A percentile compares a stretch with the other conserved stretches of the same genome.
Evolutionary conservation across 2,329 filamentous ascomycete genomes (phyloP).

Genomic region (Penicillium thymicola): DNA sequence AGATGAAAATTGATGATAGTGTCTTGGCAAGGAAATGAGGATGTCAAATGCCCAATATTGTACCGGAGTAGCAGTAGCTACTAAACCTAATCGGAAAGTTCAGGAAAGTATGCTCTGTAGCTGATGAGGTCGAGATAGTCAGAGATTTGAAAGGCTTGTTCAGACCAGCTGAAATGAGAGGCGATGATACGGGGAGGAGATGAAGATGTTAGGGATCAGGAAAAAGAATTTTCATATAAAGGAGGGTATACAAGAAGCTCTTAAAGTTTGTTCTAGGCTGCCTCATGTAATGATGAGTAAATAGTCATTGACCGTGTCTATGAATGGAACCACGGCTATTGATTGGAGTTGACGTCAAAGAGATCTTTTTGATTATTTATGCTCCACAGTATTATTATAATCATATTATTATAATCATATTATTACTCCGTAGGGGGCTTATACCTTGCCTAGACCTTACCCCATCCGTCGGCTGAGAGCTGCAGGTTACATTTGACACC

Average conservation of each 20-base stretch:
- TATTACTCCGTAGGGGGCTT: background rate
- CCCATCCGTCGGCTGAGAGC: constrained; percentile 2
- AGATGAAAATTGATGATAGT: background rate
- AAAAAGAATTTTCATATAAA: background rate
- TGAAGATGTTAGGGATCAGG: background rate
- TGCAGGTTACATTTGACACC: constrained; percentile 8
- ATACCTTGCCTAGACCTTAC: background rate
- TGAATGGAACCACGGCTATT: constrained; percentile 7
- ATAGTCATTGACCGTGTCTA: constrained; percentile 6
- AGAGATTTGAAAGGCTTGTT: constrained; percentile 1
- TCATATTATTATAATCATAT: background rate
- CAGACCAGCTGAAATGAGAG: constrained; percentile 22
- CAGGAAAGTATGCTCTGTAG: background rate
- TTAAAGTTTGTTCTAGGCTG: background rate
- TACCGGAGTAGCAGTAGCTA: background rate
- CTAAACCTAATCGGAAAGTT: background rate
- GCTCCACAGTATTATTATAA: background rate
- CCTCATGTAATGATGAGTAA: constrained; percentile 17
- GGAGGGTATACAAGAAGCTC: background rate
- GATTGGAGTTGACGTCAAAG: constrained; percentile 9
- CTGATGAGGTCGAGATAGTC: background rate
- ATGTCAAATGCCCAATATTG: background rate
- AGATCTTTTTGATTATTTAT: background rate
- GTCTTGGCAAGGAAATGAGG: background rate
- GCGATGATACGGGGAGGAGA: background rate